phyloP scores from a whole-genome alignment of 2,329 filamentous ascomycete species.

The Arthrobotrys sphaeroides region DNA sequence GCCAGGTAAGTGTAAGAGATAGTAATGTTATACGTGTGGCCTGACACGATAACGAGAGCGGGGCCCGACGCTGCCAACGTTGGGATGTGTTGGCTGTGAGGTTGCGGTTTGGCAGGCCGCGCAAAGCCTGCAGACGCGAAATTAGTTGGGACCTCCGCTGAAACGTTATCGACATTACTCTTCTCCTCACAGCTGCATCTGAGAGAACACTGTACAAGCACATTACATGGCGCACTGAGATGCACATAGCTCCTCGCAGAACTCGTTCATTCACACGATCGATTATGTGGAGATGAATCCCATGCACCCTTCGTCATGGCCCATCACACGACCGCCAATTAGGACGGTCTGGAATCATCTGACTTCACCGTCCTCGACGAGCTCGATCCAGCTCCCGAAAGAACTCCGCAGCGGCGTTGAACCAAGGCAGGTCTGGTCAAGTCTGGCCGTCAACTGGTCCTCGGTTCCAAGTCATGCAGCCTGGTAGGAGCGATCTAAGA shows the following conservation, averaged over 20 bases:
- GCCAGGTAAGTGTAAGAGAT: no score
- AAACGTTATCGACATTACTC: conserved; percentile 30
- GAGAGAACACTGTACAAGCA: background rate
- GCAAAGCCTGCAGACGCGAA: conserved; percentile 29
- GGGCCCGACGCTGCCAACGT: background rate
- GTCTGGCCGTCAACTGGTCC: conserved; percentile 33
- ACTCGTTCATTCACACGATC: background rate
- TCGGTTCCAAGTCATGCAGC: conserved; percentile 53
- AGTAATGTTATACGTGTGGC: conserved; percentile 11
- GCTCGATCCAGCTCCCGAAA: conserved; percentile 25
- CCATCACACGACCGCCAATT: conserved; percentile 41
- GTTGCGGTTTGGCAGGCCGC: conserved; percentile 13
- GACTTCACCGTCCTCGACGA: conserved; percentile 38
- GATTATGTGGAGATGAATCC: conserved; percentile 34
- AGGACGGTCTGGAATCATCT: conserved; percentile 45
- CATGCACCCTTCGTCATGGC: conserved; percentile 17
- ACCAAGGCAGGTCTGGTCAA: conserved; percentile 27
- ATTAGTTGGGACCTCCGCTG: conserved; percentile 37
- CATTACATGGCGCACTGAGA: background rate
- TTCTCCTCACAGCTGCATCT: conserved; percentile 11
- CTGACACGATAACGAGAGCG: conserved; percentile 25
- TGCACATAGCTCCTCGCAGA: background rate
- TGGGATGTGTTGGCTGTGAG: conserved; percentile 33
- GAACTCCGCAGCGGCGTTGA: conserved; percentile 15
- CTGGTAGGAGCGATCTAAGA: conserved; percentile 52